A percentile compares a stretch with the other conserved stretches of the same genome.
Evolutionary conservation across 2,329 filamentous ascomycete species (phyloP).

Genomic region (Orbilia ellipsospora): DNA sequence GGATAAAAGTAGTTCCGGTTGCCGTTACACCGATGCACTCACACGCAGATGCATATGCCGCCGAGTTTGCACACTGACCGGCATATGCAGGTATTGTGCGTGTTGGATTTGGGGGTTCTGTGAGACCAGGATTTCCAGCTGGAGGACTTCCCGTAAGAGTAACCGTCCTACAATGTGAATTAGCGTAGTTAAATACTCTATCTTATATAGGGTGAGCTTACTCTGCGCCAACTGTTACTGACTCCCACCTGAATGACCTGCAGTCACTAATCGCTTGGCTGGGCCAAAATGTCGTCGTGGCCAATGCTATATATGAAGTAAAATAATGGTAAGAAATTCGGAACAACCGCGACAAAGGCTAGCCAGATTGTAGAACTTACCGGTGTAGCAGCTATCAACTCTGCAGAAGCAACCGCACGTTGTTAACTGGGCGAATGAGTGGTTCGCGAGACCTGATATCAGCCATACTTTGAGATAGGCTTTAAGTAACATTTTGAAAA

Average conservation of each 20-base stretch:
- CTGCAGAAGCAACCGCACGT: no score
- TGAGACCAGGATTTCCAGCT: not conserved
- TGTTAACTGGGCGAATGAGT: no score
- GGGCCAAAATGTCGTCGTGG: no score
- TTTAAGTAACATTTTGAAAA: no score
- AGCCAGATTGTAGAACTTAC: no score
- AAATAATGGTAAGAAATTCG: no score
- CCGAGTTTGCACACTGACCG: constrained; percentile 20
- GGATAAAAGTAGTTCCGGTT: constrained; percentile 29
- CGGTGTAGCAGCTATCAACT: no score
- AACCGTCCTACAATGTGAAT: not conserved
- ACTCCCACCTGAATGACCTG: not conserved
- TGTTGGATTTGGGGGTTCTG: not conserved
- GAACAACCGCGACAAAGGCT: no score
- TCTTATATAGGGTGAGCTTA: not conserved
- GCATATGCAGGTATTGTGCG: constrained; percentile 12
- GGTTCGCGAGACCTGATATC: no score
- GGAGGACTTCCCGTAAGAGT: not conserved
- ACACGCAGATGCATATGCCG: constrained; percentile 31
- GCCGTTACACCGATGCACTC: constrained; percentile 26
- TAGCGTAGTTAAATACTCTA: not conserved
- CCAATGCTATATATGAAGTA: no score
- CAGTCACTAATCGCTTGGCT: not conserved
- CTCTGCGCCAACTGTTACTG: not conserved
- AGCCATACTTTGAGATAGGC: no score